Evolutionary conservation across 2,329 filamentous ascomycete genomes (phyloP), one percentile per base, ranked within the genome.

Genomic region (Aspergillus hortae): DNA sequence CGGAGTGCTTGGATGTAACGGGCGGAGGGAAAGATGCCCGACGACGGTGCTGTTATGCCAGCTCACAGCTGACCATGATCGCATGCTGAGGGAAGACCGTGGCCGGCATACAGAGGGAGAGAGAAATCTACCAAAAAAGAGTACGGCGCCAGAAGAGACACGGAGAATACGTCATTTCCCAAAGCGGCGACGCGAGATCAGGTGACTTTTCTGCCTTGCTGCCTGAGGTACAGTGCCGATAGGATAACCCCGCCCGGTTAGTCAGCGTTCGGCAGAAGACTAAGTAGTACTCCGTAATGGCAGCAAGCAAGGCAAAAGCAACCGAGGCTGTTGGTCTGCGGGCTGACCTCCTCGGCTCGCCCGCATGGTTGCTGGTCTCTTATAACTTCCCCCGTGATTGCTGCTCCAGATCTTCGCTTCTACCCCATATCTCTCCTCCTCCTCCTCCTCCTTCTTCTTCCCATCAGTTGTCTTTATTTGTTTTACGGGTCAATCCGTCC

Each of bases 281-380:
- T 44, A 38, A 50, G 4, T 19, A 19, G 2, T 17, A 19, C 19
- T 19, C 19, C 19, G 19, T 19, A 19, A 23, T 23, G 5, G 23
- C 23, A 6, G 23, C 23, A 19, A 19, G 30, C n/a, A 21, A 53
- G 15, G 38, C 23, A 23, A 46, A 19, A 25, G 17, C 17, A 41
- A 36, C 56, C 56, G 54, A 56, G 56, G 56, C 56, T 53, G 25
- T 51, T 49, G n/a, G 40, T 21, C 21, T 41, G 17, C 33, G 38
- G 30, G 6, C 6, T n/a, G 27, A 30, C 48, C 36, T 46, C 52
- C 52, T 27, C 35, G 21, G 25, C 36, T 46, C 52, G 52, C 19
- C 35, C 14, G 35, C 35, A 30, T 30, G 3, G 6, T 10, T 11
- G 27, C 27, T 9, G 6, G 27, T 30, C 3, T 11, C 46, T 46